Percentiles rank a stretch among this genome's conserved stretches.
Conservation (phyloP, 2,329 filamentous ascomycete species). For the Penicillium sp. region DNA sequence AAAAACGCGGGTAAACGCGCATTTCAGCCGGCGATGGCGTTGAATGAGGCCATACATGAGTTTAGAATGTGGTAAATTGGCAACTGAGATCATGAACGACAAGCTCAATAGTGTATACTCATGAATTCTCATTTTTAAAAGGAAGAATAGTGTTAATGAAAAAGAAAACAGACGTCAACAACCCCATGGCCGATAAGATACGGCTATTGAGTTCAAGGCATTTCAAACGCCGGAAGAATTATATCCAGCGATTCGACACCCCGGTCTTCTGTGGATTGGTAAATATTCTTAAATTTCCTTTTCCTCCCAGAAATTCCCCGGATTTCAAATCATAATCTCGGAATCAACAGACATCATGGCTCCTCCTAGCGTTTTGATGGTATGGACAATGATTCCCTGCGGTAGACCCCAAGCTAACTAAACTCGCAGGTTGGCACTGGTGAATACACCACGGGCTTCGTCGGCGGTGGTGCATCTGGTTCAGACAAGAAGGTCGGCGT, state of each 20-base stretch:
- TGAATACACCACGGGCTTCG: slow-evolving; percentile 95
- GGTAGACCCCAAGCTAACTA: slow-evolving; percentile 6
- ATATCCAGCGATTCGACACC: slow-evolving; percentile 18
- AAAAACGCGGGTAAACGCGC: not conserved
- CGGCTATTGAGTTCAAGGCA: slow-evolving; percentile 29
- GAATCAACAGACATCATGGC: slow-evolving; percentile 45
- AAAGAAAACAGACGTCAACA: not conserved
- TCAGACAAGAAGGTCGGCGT: slow-evolving; percentile 97
- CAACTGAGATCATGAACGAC: not conserved
- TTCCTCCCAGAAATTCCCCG: not conserved
- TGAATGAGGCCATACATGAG: not conserved
- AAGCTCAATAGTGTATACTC: not conserved
- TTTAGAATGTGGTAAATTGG: not conserved
- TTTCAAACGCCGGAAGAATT: slow-evolving; percentile 29
- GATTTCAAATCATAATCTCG: not conserved
- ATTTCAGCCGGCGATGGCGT: not conserved
- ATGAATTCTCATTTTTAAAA: not conserved
- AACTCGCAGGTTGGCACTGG: slow-evolving; percentile 71
- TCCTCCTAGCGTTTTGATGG: slow-evolving; percentile 68
- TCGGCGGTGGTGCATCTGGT: slow-evolving; percentile 74
- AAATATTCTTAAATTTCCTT: slow-evolving; percentile 9
- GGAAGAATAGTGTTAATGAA: slow-evolving; percentile 8
- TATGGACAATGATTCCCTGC: slow-evolving; percentile 32
- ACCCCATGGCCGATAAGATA: slow-evolving; percentile 15
- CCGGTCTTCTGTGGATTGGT: slow-evolving; percentile 1